Conservation (phyloP, 1,139 yeast species). For the Blastobotrys serpentis region DNA sequence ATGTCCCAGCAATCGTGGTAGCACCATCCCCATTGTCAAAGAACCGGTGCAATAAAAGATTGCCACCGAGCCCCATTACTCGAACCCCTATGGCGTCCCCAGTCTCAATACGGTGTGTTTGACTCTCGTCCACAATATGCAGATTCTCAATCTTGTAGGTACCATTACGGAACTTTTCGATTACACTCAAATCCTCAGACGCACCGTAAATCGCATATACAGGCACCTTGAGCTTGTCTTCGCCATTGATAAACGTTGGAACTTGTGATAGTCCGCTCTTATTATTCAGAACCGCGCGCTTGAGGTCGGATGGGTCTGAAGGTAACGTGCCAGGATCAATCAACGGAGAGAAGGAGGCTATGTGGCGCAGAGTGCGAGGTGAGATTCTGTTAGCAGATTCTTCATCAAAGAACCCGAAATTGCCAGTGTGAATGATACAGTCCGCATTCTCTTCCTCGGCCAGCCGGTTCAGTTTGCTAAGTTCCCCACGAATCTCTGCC, state of each 20-base stretch:
- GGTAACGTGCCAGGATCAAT: constrained; percentile 48
- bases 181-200: constrained; percentile 67
- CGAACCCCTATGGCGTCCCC: constrained; percentile 47
- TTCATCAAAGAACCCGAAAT: constrained; percentile 72
- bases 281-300: constrained; percentile 36
- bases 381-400: constrained; percentile 54
- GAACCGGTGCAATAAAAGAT: constrained; percentile 61
- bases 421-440: constrained; percentile 68
- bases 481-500: constrained; percentile 56
- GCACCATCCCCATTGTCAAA: constrained; percentile 62
- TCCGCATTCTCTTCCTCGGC: constrained; percentile 49
- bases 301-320: constrained; percentile 41
- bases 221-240: constrained; percentile 51
- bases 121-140: constrained; percentile 58
- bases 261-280: constrained; percentile 53
- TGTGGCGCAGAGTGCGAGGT: constrained; percentile 50
- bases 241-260: constrained; percentile 51
- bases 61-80: constrained; percentile 71
- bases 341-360: constrained; percentile 66
- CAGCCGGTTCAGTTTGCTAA: constrained; percentile 48
- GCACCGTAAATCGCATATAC: constrained; percentile 77
- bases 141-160: constrained; percentile 56
- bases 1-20: constrained; percentile 58
- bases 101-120: constrained; percentile 40
- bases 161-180: constrained; percentile 59